Evolutionary conservation across 192 early-diverging fungal species (phyloP), one percentile per base, ranked within the genome.

Genomic region (Coemansia asiatica): DNA sequence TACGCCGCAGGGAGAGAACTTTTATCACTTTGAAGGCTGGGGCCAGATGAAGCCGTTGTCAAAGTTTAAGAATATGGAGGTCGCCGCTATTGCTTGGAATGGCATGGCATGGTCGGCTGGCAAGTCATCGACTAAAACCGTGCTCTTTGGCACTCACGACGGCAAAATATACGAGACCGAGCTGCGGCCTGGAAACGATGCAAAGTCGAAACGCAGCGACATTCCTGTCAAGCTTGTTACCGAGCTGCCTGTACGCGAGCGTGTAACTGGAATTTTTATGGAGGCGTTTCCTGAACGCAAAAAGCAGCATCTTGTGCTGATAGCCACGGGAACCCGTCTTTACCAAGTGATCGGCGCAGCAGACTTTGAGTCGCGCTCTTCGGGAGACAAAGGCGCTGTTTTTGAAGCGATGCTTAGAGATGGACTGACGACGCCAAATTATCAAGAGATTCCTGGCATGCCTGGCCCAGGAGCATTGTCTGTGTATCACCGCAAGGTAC

Each of bases 51-150:
- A 94, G 64, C 69, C 82, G 44, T 77, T 98, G 51, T 64, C 82
- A n/a, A 89, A 87, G 69, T 87, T 97, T 38, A 90, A 89, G 86
- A 92, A 88, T 16, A 82, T 95, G 59, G 73, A 88, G 19, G 86
- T 96, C 50, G 90, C 94, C 31, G 90, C 91, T 0, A 87, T 98
- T n/a, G 95, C 91, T 2, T 98, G 96, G 96, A 94, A 91, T 46
- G 84, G 86, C 31, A 74, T 83, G 47, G 74, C 77, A 0, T 66
- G 68, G 75, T 49, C 66, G 4, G 53, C 64, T 5, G 70, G 72
- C 0, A 69, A 63, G 38, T 71, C 70, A 4, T 90, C 92, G 0
- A 95, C 96, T 2, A 87, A 87, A 49, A 84, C 89, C 12, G 90
- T 97, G 38, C 82, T 98, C 60, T 75, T 98, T 47, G 96, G 93